These are phyloP conservation scores for Phialemonium atrogriseum DNA, from an alignment of 2,329 filamentous ascomycete genomes.

Conservation along the genomic window DNA sequence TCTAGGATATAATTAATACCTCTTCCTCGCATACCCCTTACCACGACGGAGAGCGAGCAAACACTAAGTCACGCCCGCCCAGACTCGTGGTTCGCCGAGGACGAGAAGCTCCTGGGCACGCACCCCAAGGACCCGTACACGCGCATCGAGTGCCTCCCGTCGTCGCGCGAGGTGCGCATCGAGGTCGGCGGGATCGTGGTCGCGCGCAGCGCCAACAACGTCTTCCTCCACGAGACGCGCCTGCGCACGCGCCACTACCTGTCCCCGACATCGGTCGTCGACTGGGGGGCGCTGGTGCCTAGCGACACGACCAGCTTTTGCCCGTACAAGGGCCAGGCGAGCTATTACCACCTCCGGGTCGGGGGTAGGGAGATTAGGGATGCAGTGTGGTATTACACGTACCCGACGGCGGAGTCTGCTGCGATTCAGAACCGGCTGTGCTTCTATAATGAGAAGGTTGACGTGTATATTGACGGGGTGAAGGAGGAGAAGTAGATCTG, in stretches of 20 bases:
- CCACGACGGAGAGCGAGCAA: neutral
- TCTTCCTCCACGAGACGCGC: slow-evolving; percentile 54
- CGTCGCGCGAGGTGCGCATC: slow-evolving; percentile 43
- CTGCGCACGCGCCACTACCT: slow-evolving; percentile 53
- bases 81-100: slow-evolving; percentile 28
- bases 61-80: slow-evolving; percentile 9
- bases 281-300: slow-evolving; percentile 32
- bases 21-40: neutral
- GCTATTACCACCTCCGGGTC: slow-evolving; percentile 50
- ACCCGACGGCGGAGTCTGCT: slow-evolving; percentile 48
- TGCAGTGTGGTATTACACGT: slow-evolving; percentile 54
- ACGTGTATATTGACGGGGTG: slow-evolving; percentile 48
- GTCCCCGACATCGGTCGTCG: slow-evolving; percentile 38
- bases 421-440: slow-evolving; percentile 47
- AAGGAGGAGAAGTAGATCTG: slow-evolving; percentile 10
- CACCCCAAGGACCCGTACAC: slow-evolving; percentile 63
- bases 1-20: too few species aligned
- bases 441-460: slow-evolving; percentile 63
- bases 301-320: slow-evolving; percentile 49
- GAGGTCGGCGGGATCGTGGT: slow-evolving; percentile 36
- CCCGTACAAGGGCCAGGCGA: slow-evolving; percentile 60
- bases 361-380: slow-evolving; percentile 34
- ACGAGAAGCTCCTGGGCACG: slow-evolving; percentile 23
- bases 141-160: slow-evolving; percentile 52
- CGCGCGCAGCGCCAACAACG: slow-evolving; percentile 32